Conservation (phyloP, 768 basidiomycete species). For the Pholiota conissans region DNA sequence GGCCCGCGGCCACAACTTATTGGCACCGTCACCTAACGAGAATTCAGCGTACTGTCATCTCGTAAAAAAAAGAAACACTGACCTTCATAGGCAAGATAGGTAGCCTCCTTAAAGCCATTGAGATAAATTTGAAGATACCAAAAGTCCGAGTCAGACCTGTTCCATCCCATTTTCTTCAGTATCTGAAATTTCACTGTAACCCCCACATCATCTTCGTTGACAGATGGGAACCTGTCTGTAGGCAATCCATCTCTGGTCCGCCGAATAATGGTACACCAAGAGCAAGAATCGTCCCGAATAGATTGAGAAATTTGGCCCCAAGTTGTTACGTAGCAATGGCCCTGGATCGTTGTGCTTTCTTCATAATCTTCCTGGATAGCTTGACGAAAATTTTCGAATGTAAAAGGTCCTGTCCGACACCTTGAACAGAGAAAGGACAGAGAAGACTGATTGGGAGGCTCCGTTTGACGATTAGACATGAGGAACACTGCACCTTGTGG, state of each 20-base stretch:
- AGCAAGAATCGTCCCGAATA: neutral
- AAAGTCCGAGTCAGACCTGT: too few species aligned
- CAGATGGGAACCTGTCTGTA: too few species aligned
- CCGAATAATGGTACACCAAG: neutral
- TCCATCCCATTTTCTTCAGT: too few species aligned
- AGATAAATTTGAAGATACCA: too few species aligned
- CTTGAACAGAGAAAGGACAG: neutral
- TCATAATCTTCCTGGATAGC: neutral
- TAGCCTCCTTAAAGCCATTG: too few species aligned
- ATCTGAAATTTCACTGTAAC: too few species aligned
- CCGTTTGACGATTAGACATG: too few species aligned
- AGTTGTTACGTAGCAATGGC: neutral
- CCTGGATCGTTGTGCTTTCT: neutral
- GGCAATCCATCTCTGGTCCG: neutral
- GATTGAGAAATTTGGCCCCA: neutral
- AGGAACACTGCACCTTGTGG: too few species aligned
- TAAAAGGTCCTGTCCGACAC: constrained; percentile 1
- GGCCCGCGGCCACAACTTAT: neutral
- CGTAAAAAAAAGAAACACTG: too few species aligned
- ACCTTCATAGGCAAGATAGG: too few species aligned
- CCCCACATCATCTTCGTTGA: too few species aligned
- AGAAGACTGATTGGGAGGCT: too few species aligned
- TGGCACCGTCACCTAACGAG: neutral
- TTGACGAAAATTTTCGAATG: constrained; percentile 1
- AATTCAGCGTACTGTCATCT: neutral